A percentile compares a stretch with the other conserved stretches of the same genome.
Evolutionary conservation across 352 stramenopile species (phyloP).

Genomic region (Thraustochytrium sp.): DNA sequence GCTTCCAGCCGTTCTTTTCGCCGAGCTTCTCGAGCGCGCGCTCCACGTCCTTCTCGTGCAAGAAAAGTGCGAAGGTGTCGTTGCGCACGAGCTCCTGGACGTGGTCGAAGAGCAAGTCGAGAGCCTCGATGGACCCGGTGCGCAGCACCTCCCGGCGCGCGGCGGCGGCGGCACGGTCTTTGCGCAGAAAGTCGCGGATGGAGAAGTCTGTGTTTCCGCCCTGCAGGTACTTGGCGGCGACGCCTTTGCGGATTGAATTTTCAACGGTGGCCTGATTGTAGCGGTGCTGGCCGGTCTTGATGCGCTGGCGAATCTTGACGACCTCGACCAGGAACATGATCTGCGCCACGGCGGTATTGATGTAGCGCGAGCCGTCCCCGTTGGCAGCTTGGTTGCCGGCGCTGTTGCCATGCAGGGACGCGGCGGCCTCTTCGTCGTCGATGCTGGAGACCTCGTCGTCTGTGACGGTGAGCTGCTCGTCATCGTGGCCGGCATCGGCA

Average conservation of each 20-base stretch:
- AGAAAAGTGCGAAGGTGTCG: slow-evolving; percentile 18
- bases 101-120: not conserved
- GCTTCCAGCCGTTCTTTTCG: slow-evolving; percentile 27
- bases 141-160: not conserved
- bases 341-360: slow-evolving; percentile 19
- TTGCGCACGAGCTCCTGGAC: slow-evolving; percentile 24
- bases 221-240: slow-evolving; percentile 15
- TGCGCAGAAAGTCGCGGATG: not conserved
- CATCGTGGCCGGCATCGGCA: not conserved
- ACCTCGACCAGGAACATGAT: slow-evolving; percentile 38
- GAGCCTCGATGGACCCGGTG: not conserved
- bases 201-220: not conserved
- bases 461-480: not conserved
- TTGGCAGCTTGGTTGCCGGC: not conserved
- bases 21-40: slow-evolving; percentile 5
- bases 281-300: not conserved
- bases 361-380: not conserved
- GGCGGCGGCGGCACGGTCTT: not conserved
- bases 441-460: not conserved
- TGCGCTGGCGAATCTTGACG: slow-evolving; percentile 28
- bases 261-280: not conserved
- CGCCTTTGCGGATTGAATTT: not conserved
- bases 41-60: slow-evolving; percentile 29
- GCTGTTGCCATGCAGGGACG: not conserved
- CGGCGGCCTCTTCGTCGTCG: not conserved